phyloP scores from a whole-genome alignment of 2,329 filamentous ascomycete genomes.

The Cordyceps farinosa region DNA sequence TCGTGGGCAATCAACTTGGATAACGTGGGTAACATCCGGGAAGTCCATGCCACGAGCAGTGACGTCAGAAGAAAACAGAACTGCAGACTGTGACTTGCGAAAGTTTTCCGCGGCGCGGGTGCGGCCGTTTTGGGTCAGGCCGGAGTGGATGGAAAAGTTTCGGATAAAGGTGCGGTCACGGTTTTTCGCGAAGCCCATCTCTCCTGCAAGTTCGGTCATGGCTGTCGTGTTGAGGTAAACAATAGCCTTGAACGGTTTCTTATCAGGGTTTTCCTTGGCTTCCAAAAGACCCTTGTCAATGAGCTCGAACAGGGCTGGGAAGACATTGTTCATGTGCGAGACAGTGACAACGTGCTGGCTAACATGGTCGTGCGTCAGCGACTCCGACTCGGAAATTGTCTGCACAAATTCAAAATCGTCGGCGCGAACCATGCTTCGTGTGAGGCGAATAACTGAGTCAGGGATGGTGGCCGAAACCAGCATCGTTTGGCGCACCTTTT shows the following conservation, averaged over 20 bases:
- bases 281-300: slow-evolving; percentile 56
- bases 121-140: slow-evolving; percentile 65
- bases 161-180: slow-evolving; percentile 36
- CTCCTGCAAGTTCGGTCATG: slow-evolving; percentile 62
- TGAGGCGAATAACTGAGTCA: slow-evolving; percentile 73
- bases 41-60: slow-evolving; percentile 82
- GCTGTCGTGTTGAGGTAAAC: slow-evolving; percentile 82
- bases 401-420: slow-evolving; percentile 83
- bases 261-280: slow-evolving; percentile 35
- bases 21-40: slow-evolving; percentile 74
- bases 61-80: slow-evolving; percentile 76
- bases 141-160: slow-evolving; percentile 69
- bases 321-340: slow-evolving; percentile 67
- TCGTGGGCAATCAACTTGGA: slow-evolving; percentile 64
- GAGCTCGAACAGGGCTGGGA: slow-evolving; percentile 76
- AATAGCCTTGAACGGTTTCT: slow-evolving; percentile 86
- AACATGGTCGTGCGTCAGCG: slow-evolving; percentile 78
- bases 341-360: slow-evolving; percentile 73
- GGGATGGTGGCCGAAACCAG: slow-evolving; percentile 96
- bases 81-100: slow-evolving; percentile 56
- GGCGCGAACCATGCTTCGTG: slow-evolving; percentile 72
- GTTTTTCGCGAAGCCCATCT: slow-evolving; percentile 40
- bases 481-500: slow-evolving; percentile 78
- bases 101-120: slow-evolving; percentile 71
- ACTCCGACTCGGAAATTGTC: slow-evolving; percentile 78